phyloP scores from a whole-genome alignment of 2,329 filamentous ascomycete genomes.

The Diaporthe destruens region DNA sequence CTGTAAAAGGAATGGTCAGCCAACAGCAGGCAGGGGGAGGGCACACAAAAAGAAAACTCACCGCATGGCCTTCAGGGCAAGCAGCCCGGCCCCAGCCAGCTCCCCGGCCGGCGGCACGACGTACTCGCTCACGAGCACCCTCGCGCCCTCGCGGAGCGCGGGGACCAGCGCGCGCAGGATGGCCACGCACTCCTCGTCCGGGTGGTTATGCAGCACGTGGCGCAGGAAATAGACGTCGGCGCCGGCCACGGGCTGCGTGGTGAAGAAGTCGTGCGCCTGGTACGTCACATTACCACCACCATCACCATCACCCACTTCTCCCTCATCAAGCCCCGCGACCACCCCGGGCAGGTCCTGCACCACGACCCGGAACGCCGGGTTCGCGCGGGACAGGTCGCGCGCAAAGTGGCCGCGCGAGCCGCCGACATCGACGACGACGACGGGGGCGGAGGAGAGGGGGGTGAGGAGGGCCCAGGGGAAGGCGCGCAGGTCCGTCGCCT shows the following conservation, averaged over 20 bases:
- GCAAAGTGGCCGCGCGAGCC: constrained; percentile 11
- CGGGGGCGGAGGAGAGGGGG: too few species aligned
- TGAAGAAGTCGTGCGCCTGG: constrained; percentile 56
- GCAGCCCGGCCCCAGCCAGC: neutral
- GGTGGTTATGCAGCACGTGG: constrained; percentile 61
- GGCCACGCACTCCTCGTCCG: constrained; percentile 50
- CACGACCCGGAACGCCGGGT: neutral
- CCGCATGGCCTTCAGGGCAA: constrained; percentile 9
- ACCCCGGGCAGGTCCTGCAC: constrained; percentile 32
- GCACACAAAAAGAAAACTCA: neutral
- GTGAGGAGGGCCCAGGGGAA: neutral
- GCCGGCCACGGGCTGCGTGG: constrained; percentile 52
- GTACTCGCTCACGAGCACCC: constrained; percentile 13
- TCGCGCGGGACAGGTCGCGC: neutral
- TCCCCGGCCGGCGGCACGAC: constrained; percentile 5
- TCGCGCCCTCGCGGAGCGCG: neutral
- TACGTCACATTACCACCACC: constrained; percentile 15
- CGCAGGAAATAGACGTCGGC: constrained; percentile 57
- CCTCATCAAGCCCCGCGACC: neutral
- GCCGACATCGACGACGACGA: constrained; percentile 22
- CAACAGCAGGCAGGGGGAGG: too few species aligned
- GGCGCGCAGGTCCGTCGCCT: constrained; percentile 17
- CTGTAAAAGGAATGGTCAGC: neutral
- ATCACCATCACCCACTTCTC: too few species aligned
- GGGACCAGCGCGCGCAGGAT: constrained; percentile 47